These are phyloP conservation scores for Tolypocladium tundrense DNA, from an alignment of 2,329 filamentous ascomycete genomes.

Conservation along the genomic window DNA sequence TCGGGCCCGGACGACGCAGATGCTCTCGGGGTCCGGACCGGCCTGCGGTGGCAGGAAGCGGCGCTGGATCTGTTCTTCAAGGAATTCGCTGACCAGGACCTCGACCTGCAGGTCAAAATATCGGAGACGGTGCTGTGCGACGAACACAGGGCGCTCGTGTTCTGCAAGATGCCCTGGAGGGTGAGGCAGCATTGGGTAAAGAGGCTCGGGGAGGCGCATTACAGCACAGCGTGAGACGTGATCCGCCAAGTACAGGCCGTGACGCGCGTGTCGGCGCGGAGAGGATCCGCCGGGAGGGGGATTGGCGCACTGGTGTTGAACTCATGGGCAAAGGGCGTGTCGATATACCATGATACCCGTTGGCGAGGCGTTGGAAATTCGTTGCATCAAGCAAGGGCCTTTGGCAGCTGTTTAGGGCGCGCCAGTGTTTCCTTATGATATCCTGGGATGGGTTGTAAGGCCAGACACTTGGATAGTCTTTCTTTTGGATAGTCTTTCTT, in stretches of 20 bases:
- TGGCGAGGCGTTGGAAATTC: conserved; percentile 9
- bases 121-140: conserved; percentile 49
- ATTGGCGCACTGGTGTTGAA: neutral
- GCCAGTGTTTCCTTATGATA: neutral
- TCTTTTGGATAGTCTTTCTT: neutral
- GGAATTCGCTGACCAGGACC: conserved; percentile 46
- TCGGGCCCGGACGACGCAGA: conserved; percentile 29
- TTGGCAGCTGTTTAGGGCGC: neutral
- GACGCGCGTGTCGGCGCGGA: neutral
- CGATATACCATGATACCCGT: conserved; percentile 13
- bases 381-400: conserved; percentile 1
- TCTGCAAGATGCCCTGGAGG: conserved; percentile 47
- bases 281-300: neutral
- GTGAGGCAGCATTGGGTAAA: conserved; percentile 48
- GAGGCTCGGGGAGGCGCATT: conserved; percentile 31
- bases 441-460: neutral
- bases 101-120: conserved; percentile 49
- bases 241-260: neutral
- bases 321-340: conserved; percentile 4
- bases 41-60: conserved; percentile 43
- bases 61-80: conserved; percentile 49
- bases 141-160: conserved; percentile 50
- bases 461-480: neutral
- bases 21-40: conserved; percentile 25
- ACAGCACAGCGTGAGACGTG: neutral